Evolutionary conservation across 2,329 filamentous ascomycete genomes (phyloP).

Genomic region (Aspergillus terreus): DNA sequence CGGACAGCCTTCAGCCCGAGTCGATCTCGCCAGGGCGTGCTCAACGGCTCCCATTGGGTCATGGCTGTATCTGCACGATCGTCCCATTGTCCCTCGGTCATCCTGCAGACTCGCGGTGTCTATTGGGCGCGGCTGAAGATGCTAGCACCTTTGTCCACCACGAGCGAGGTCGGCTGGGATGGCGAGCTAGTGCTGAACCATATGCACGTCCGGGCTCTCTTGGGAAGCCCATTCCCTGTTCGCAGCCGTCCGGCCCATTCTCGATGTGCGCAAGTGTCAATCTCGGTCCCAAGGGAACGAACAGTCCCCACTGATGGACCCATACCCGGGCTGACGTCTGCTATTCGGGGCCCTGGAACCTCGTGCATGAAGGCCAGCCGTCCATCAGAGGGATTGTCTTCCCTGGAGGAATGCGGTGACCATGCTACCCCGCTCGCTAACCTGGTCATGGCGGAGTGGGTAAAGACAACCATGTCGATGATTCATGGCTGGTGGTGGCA

Average conservation of each 20-base stretch:
- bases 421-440: constrained; percentile 14
- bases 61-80: not conserved
- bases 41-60: constrained; percentile 1
- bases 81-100: not conserved
- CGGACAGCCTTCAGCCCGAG: constrained; percentile 12
- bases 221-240: constrained; percentile 1
- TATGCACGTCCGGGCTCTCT: not conserved
- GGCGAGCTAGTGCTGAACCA: constrained; percentile 6
- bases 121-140: constrained; percentile 7
- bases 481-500: constrained; percentile 2
- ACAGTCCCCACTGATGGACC: not conserved
- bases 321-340: constrained; percentile 13
- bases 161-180: constrained; percentile 4
- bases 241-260: not conserved
- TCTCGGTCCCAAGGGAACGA: not conserved
- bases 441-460: constrained; percentile 8
- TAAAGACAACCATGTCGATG: constrained; percentile 4
- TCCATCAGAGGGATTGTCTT: not conserved
- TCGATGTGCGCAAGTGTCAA: not conserved
- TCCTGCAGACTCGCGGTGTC: not conserved
- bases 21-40: constrained; percentile 1
- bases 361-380: constrained; percentile 10
- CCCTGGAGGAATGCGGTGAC: not conserved
- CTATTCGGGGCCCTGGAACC: constrained; percentile 6
- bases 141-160: not conserved